These are phyloP conservation scores for Aureobasidium lini DNA, from an alignment of 2,329 filamentous ascomycete genomes.

Conservation along the genomic window DNA sequence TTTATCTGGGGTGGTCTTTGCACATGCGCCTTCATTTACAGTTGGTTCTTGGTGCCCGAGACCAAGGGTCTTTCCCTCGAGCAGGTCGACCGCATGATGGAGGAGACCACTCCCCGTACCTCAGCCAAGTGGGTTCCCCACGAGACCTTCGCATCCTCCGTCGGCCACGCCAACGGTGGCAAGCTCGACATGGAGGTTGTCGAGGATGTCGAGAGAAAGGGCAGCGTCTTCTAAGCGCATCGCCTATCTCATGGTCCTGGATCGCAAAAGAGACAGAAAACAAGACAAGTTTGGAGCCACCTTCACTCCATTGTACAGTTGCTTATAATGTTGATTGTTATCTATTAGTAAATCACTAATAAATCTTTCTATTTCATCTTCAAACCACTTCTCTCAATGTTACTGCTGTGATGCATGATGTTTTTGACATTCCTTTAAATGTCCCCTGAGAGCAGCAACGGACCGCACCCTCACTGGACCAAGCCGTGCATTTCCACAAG, in stretches of 20 bases:
- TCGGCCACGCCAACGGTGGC: slow-evolving; percentile 39
- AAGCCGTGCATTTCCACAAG: background rate
- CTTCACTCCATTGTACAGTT: background rate
- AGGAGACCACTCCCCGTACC: slow-evolving; percentile 71
- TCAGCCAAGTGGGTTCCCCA: slow-evolving; percentile 69
- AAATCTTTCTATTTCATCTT: background rate
- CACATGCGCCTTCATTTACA: too few species aligned
- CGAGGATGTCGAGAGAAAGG: slow-evolving; percentile 29
- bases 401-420: background rate
- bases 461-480: too few species aligned
- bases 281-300: background rate
- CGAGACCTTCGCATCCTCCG: slow-evolving; percentile 57
- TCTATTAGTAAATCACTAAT: background rate
- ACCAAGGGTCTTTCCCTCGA: slow-evolving; percentile 60
- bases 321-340: background rate
- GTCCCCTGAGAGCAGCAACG: too few species aligned
- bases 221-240: slow-evolving; percentile 25
- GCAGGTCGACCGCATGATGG: slow-evolving; percentile 82
- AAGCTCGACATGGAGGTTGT: slow-evolving; percentile 24
- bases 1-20: slow-evolving; percentile 29
- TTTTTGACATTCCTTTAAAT: background rate
- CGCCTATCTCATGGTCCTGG: background rate
- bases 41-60: slow-evolving; percentile 56
- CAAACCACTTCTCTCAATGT: background rate
- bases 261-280: background rate